Percentiles rank a stretch among this genome's conserved stretches.
These are phyloP conservation scores for Gossypium davidsonii DNA, from an alignment of 441 rosid genomes.

Conservation along the genomic window DNA sequence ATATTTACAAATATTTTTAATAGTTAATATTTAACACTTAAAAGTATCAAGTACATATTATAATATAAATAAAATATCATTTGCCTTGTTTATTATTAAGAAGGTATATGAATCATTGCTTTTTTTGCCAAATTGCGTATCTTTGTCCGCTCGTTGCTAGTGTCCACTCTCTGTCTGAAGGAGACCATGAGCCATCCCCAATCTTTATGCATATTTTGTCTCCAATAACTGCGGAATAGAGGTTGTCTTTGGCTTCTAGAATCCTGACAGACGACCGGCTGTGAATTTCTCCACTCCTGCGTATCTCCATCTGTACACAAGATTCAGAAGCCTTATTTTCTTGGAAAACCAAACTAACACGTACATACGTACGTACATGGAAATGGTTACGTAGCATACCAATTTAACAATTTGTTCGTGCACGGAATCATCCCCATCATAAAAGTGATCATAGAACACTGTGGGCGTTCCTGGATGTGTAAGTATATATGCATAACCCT, in stretches of 20 bases:
- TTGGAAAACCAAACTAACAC: not conserved
- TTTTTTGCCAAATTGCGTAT: conserved; percentile 80
- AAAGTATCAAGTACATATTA: no score
- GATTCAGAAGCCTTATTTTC: not conserved
- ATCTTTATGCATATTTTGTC: conserved; percentile 79
- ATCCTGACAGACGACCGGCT: conserved; percentile 62
- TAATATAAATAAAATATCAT: no score
- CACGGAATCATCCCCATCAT: conserved; percentile 56
- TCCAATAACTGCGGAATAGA: conserved; percentile 66
- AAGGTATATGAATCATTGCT: conserved; percentile 26
- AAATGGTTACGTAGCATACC: conserved; percentile 28
- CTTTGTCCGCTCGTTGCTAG: conserved; percentile 64
- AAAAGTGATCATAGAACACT: conserved; percentile 83
- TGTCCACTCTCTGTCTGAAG: conserved; percentile 69
- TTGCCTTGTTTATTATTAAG: no score
- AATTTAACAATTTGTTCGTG: conserved; percentile 75
- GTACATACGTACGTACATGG: conserved; percentile 1
- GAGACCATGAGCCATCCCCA: conserved; percentile 89
- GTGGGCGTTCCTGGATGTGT: conserved; percentile 87
- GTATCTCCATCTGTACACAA: conserved; percentile 49
- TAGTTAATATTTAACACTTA: no score
- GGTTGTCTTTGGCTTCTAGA: conserved; percentile 58
- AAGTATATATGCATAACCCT: conserved; percentile 85
- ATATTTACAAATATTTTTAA: no score
- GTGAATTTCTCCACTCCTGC: conserved; percentile 58